These are phyloP conservation scores for Chaetomiaceae sp. DNA, from an alignment of 2,329 filamentous ascomycete genomes.

Conservation along the genomic window DNA sequence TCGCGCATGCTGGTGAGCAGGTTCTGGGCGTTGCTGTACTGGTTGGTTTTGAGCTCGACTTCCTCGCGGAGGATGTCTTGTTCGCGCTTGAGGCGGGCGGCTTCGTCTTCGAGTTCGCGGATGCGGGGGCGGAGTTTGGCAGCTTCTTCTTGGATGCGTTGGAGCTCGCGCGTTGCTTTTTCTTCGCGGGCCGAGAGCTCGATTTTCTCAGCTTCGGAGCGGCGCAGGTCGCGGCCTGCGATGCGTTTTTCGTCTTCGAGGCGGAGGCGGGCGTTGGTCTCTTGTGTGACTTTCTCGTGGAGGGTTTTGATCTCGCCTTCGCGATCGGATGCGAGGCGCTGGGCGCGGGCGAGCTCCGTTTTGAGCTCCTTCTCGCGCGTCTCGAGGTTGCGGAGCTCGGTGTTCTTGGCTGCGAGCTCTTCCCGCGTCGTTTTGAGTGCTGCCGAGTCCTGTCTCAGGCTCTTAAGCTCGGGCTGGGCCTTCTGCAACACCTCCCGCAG, in stretches of 20 bases:
- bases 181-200: conserved; percentile 72
- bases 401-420: conserved; percentile 56
- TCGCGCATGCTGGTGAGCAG: conserved; percentile 90
- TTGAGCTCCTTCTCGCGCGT: conserved; percentile 77
- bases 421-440: conserved; percentile 71
- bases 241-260: conserved; percentile 76
- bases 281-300: conserved; percentile 72
- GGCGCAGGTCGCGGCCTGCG: conserved; percentile 71
- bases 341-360: conserved; percentile 65
- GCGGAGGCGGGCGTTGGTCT: conserved; percentile 65
- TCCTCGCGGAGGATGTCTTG: conserved; percentile 69
- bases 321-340: conserved; percentile 66
- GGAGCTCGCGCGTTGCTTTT: conserved; percentile 64
- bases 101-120: conserved; percentile 68
- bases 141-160: conserved; percentile 68
- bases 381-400: conserved; percentile 71
- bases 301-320: conserved; percentile 73
- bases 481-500: conserved; percentile 76
- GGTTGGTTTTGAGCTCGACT: conserved; percentile 74
- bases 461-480: conserved; percentile 79
- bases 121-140: conserved; percentile 58
- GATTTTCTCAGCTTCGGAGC: conserved; percentile 72
- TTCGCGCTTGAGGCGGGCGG: conserved; percentile 64
- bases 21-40: conserved; percentile 80
- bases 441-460: conserved; percentile 69